Evolutionary conservation across 2,329 filamentous ascomycete genomes (phyloP).

Genomic region (Diaporthe aspalathi): DNA sequence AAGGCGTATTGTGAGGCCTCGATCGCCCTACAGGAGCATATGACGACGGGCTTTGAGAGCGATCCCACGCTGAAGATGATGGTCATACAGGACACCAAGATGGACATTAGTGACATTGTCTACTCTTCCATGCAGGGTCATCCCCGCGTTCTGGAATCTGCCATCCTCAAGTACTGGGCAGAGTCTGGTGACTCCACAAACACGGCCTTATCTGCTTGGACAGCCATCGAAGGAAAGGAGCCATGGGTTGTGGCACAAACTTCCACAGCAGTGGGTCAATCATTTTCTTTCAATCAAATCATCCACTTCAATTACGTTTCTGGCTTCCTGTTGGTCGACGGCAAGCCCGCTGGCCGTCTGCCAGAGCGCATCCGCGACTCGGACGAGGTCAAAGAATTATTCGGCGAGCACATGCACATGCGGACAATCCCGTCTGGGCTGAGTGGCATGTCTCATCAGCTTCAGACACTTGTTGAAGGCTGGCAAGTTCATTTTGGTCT

Average conservation of each 20-base stretch:
- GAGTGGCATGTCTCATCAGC: slow-evolving; percentile 63
- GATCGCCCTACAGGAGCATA: slow-evolving; percentile 59
- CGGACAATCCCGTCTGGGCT: slow-evolving; percentile 63
- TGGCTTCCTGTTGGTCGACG: slow-evolving; percentile 52
- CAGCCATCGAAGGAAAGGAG: slow-evolving; percentile 45
- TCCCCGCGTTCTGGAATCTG: slow-evolving; percentile 45
- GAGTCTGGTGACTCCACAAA: slow-evolving; percentile 43
- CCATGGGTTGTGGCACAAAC: slow-evolving; percentile 47
- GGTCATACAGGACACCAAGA: slow-evolving; percentile 60
- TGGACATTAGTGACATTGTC: slow-evolving; percentile 52
- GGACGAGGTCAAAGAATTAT: slow-evolving; percentile 59
- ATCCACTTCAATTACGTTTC: slow-evolving; percentile 51
- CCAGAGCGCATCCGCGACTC: slow-evolving; percentile 62
- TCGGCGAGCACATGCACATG: slow-evolving; percentile 61
- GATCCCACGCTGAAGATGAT: slow-evolving; percentile 53
- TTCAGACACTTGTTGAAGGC: slow-evolving; percentile 48
- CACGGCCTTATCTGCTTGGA: slow-evolving; percentile 1
- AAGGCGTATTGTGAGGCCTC: slow-evolving; percentile 52
- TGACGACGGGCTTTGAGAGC: slow-evolving; percentile 50
- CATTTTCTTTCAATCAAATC: slow-evolving; percentile 36
- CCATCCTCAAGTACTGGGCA: slow-evolving; percentile 58
- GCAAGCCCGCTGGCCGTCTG: slow-evolving; percentile 55
- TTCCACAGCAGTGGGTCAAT: slow-evolving; percentile 38
- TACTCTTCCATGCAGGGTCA: slow-evolving; percentile 47
- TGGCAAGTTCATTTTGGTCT: slow-evolving; percentile 68